Evolutionary conservation across 2,329 filamentous ascomycete species (phyloP).

Genomic region (Falciphora oryzae): DNA sequence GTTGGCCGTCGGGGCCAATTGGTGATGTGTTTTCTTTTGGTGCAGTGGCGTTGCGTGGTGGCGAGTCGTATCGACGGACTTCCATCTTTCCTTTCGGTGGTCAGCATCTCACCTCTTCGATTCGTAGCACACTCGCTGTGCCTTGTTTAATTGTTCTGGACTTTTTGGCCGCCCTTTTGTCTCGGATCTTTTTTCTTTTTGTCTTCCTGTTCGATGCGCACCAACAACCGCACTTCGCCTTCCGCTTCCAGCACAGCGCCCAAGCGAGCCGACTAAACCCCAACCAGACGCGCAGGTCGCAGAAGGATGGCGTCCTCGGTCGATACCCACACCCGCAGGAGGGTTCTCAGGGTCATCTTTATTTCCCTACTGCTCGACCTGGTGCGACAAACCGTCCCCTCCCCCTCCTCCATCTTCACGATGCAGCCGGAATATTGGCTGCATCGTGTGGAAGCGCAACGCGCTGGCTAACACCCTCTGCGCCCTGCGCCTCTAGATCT

Average conservation of each 20-base stretch:
- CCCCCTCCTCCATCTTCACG: neutral
- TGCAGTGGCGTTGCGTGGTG: neutral
- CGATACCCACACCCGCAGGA: conserved; percentile 60
- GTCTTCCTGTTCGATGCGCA: neutral
- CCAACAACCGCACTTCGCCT: neutral
- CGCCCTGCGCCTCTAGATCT: conserved; percentile 56
- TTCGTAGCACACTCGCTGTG: neutral
- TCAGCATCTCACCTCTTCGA: neutral
- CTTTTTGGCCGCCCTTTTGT: neutral
- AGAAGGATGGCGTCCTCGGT: conserved; percentile 35
- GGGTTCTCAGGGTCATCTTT: conserved; percentile 81
- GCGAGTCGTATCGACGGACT: neutral
- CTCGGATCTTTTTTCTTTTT: neutral
- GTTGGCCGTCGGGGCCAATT: neutral
- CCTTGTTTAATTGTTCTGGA: neutral
- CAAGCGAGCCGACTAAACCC: neutral
- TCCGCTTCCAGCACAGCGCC: neutral
- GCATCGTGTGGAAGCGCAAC: neutral
- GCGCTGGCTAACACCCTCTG: conserved; percentile 9
- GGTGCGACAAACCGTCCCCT: conserved; percentile 44
- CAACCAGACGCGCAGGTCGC: conserved; percentile 12
- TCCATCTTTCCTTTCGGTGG: neutral
- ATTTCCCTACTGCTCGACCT: conserved; percentile 84
- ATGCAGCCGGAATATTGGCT: neutral
- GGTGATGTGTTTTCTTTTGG: neutral